Base-by-base conservation (phyloP, 345 rosid genomes). In the Aegle marmelos region DNA sequence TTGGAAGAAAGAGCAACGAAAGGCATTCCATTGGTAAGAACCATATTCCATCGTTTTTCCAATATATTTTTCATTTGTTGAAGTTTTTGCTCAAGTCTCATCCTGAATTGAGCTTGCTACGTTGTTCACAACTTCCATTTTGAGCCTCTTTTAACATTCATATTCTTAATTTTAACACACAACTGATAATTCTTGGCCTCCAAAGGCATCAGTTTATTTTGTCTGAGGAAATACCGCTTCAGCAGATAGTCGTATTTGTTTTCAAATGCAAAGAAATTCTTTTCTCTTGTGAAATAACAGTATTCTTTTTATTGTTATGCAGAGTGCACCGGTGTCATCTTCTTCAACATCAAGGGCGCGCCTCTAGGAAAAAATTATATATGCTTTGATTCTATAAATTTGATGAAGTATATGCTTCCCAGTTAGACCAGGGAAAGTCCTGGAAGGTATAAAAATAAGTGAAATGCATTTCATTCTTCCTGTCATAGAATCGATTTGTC, bases 1-100 rank as follows among this genome's bases (percentile, higher is more conserved):
- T 81, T 96, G 84, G 98, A 93, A 87, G 98, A 91, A 81, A 90
- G 99, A 79, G 97, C 98, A 66, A 77, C 74, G 27, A 89, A 80
- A 60, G 91, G 97, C 86, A 78, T 89, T n/a, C 90, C 68, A 22
- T 76, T 96, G 97, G 99, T 93, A 87, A 88, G 86, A 75, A 39
- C 39, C 56, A 24, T 69, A 27, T 5, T 45, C 9, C 17, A 2
- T 69, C 4, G 19, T 25, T 59, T n/a, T 5, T 24, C 2, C 37
- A 56, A 36, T 59, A 6, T 16, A 21, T 7, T 30, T 30, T 74
- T 57, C 17, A 17, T 22, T 22, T n/a, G 21, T 36, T 34, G 45
- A 6, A n/a, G 63, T 0, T 7, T 24, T 57, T 25, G 6, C 28
- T 2, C 24, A 45, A 45, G 16, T 17, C 6, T 72, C 21, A 27